Base-by-base conservation (phyloP, 768 basidiomycete species). In the Mycena polygramma region DNA sequence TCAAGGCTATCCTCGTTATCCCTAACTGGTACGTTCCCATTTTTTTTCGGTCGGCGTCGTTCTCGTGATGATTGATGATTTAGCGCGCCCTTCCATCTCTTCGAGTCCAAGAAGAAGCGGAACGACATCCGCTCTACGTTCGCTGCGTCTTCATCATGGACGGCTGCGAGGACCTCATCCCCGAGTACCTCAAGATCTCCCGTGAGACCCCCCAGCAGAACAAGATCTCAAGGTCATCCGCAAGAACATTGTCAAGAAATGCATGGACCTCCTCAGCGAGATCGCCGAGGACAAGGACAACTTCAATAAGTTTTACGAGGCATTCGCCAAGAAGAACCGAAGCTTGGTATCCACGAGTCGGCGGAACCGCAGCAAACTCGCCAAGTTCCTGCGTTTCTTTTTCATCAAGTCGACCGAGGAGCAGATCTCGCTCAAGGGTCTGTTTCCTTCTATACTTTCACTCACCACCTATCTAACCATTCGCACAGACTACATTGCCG, bases 61-160 rank as follows among this genome's bases (percentile, higher is more conserved):
- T 5, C 63, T 75, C 17, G 71, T 64, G 63, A 72, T 41, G 73
- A 66, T 41, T 64, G 63, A 72, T 41, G 73, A 66, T 41, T 4
- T 54, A 96, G 96, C 70, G 98, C 97, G 52, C 98, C 98, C 61
- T 99, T 99, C 84, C 97, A 99, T 79, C 93, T 99, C 81, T 99
- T 99, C 86, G 98, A 99, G 88, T 94, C 94, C 70, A 99, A 99
- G 93, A 99, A 99, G 94, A 99, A 99, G 91, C 95, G 97, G 78
- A 98, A 98, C 90, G 98, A 99, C 93, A 99, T 99, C 90, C 99
- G 87, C 96, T 99, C 81, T 99, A 99, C 81, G 98, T 99, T 76
- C 95, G 98, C 87, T 96, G 98, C 66, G 97, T 99, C 79, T 99
- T 99, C 89, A 99, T 99, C 90, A 98, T 98, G 95, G 98, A 99